Conservation (phyloP, 208 protist species). For the Perkinsela sp. region DNA sequence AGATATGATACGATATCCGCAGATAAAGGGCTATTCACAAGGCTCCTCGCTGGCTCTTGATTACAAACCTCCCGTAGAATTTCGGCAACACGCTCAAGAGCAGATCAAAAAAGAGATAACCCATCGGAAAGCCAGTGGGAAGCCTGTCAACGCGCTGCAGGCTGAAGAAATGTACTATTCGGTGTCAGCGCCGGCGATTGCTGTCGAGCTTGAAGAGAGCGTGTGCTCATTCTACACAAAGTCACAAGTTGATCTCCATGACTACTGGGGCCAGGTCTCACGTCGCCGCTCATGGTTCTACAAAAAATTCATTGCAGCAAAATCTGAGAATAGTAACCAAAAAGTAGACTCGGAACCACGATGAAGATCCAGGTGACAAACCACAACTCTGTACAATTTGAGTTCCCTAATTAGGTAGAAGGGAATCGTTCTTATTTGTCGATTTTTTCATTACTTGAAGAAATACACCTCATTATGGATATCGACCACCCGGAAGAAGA, state of each 20-base stretch:
- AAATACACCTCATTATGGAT: too few relatives aligned
- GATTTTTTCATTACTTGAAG: too few relatives aligned
- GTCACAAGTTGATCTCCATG: slow-evolving; percentile 37
- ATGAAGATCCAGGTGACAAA: too few relatives aligned
- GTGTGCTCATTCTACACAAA: slow-evolving; percentile 25
- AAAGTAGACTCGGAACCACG: too few relatives aligned
- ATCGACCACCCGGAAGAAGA: slow-evolving; percentile 4
- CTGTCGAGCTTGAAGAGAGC: slow-evolving; percentile 31
- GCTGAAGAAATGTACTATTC: slow-evolving; percentile 60
- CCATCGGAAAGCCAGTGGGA: slow-evolving; percentile 12
- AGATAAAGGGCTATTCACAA: slow-evolving; percentile 39
- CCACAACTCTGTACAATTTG: too few relatives aligned
- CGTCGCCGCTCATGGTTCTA: slow-evolving; percentile 42
- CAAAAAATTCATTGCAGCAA: slow-evolving; percentile 14
- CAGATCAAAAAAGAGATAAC: slow-evolving; percentile 22
- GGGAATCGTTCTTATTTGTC: too few relatives aligned
- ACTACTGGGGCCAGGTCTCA: slow-evolving; percentile 53
- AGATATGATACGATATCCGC: slow-evolving; percentile 36
- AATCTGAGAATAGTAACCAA: too few relatives aligned
- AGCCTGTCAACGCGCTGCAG: slow-evolving; percentile 33
- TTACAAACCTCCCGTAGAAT: slow-evolving; percentile 35
- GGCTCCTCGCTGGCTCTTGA: slow-evolving; percentile 46
- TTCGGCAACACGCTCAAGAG: slow-evolving; percentile 27
- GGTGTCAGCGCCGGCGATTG: slow-evolving; percentile 26
- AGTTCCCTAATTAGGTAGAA: too few relatives aligned